phyloP scores from a whole-genome alignment of 371 early-diverging fungal species.

The Rhizopus sp. region DNA sequence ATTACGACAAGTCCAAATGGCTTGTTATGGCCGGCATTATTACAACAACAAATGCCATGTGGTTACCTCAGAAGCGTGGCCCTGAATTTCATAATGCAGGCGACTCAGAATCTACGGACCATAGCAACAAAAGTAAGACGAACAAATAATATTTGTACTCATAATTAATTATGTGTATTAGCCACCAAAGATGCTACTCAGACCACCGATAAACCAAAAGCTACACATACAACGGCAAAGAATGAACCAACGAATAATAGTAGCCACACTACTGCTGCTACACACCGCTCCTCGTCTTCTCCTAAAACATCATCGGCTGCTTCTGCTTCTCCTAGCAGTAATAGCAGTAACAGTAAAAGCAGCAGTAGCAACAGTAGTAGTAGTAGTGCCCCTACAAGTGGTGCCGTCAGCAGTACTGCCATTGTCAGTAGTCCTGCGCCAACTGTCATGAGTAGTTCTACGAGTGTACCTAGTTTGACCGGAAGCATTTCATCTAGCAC shows the following conservation, averaged over 20 bases:
- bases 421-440: not conserved
- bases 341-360: not conserved
- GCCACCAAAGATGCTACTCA: not conserved
- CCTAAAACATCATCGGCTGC: not conserved
- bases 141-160: not conserved
- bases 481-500: slow-evolving; percentile 1
- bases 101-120: not conserved
- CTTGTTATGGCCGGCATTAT: not conserved
- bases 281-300: not conserved
- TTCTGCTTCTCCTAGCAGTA: not conserved
- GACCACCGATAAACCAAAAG: not conserved
- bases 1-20: not conserved
- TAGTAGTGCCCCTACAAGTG: not conserved
- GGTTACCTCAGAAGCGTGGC: slow-evolving; percentile 10
- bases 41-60: slow-evolving; percentile 10
- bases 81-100: not conserved
- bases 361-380: not conserved
- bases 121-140: not conserved
- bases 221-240: not conserved
- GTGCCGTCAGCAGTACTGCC: not conserved
- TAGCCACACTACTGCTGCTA: not conserved
- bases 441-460: not conserved
- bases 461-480: not conserved
- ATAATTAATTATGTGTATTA: not conserved
- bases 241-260: too few relatives aligned